phyloP scores from a whole-genome alignment of 495 filamentous ascomycete genomes.

The Lasiosphaeria miniovina region DNA sequence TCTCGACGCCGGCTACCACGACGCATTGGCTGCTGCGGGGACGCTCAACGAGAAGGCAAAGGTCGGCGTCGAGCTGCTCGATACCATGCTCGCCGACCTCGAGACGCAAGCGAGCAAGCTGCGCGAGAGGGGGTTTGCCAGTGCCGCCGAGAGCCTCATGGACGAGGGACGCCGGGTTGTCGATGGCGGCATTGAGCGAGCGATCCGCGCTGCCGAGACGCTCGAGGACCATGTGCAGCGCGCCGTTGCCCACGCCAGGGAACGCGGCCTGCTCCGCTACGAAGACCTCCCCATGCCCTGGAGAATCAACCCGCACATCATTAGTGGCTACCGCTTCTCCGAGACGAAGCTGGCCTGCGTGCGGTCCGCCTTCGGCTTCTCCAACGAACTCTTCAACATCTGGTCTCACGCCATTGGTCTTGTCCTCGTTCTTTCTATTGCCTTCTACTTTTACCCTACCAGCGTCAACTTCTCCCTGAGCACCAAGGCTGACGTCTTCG shows the following conservation, averaged over 20 bases:
- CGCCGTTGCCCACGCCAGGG: constrained; percentile 73
- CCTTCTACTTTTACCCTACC: constrained; percentile 94
- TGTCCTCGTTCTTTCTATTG: constrained; percentile 79
- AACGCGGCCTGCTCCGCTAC: constrained; percentile 81
- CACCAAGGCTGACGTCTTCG: constrained; percentile 79
- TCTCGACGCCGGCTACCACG: constrained; percentile 85
- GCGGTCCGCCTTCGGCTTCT: constrained; percentile 73
- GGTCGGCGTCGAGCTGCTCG: constrained; percentile 80
- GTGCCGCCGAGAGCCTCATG: constrained; percentile 66
- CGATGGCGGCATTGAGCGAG: constrained; percentile 79
- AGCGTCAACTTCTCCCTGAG: constrained; percentile 81
- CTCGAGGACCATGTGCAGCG: constrained; percentile 76
- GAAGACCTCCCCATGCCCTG: constrained; percentile 88
- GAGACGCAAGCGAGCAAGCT: constrained; percentile 73
- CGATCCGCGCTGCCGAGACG: constrained; percentile 69
- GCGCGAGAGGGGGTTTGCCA: constrained; percentile 56
- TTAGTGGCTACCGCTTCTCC: constrained; percentile 86
- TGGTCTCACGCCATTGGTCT: constrained; percentile 93
- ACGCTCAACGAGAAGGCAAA: constrained; percentile 89
- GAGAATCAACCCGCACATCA: constrained; percentile 93
- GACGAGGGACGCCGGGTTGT: constrained; percentile 70
- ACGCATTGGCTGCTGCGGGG: constrained; percentile 79
- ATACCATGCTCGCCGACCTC: constrained; percentile 76
- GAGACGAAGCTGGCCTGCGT: constrained; percentile 85
- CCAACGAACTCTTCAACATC: constrained; percentile 96